phyloP scores from a whole-genome alignment of 2,329 filamentous ascomycete genomes.

The Pezicula neosporulosa region DNA sequence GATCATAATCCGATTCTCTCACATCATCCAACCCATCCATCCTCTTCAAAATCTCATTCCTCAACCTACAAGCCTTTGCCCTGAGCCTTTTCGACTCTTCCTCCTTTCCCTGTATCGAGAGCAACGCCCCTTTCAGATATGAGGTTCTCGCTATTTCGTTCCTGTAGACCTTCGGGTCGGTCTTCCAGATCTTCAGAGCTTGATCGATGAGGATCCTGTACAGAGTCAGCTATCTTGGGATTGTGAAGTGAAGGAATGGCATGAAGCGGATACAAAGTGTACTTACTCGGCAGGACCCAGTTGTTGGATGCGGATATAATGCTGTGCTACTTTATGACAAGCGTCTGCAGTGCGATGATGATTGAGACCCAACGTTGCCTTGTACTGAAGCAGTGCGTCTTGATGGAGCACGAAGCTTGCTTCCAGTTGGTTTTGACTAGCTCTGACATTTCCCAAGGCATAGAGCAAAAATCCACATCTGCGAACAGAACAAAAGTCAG shows the following conservation, averaged over 20 bases:
- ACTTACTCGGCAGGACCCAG: conserved; percentile 3
- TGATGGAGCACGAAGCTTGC: conserved; percentile 21
- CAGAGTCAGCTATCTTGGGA: too few relatives aligned
- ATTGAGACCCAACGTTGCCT: conserved; percentile 20
- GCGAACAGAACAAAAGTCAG: too few relatives aligned
- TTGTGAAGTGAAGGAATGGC: background rate
- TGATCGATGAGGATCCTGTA: too few relatives aligned
- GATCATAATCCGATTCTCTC: conserved; percentile 4
- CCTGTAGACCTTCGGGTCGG: too few relatives aligned
- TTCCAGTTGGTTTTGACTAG: conserved; percentile 6
- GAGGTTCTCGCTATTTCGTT: too few relatives aligned
- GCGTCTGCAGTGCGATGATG: conserved; percentile 22
- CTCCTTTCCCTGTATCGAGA: background rate
- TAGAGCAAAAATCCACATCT: conserved; percentile 6
- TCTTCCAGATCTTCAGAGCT: too few relatives aligned
- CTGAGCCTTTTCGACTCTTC: background rate
- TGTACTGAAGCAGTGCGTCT: conserved; percentile 18
- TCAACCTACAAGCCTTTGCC: background rate
- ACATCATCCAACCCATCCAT: background rate
- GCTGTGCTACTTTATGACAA: conserved; percentile 22
- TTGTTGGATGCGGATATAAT: conserved; percentile 13
- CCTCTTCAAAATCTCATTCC: background rate
- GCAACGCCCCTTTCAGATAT: too few relatives aligned
- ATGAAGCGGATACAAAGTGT: background rate
- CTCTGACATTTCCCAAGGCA: conserved; percentile 10